A percentile compares a stretch with the other conserved stretches of the same genome.
phyloP scores from a whole-genome alignment of 2,329 filamentous ascomycete species.

The Teratosphaeriaceae sp. region DNA sequence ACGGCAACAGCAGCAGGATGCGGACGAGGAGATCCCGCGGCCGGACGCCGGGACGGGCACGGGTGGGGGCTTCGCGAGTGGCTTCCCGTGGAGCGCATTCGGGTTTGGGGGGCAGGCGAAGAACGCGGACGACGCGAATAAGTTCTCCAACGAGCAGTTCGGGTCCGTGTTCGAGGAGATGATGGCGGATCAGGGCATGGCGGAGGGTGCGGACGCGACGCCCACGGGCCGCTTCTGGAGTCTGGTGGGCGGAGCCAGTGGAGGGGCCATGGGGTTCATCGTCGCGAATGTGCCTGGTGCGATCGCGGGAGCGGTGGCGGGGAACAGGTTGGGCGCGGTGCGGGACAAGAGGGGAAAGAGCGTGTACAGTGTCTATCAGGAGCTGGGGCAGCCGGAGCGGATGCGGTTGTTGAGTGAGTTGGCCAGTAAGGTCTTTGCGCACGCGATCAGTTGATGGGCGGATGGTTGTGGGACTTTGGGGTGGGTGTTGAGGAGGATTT shows the following conservation, averaged over 20 bases:
- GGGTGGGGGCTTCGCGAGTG: conserved; percentile 31
- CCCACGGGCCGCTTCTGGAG: conserved; percentile 78
- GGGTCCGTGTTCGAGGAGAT: conserved; percentile 57
- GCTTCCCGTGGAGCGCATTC: conserved; percentile 73
- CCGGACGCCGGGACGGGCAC: conserved; percentile 29
- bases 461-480: not conserved
- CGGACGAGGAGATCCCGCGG: conserved; percentile 46
- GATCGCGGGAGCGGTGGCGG: conserved; percentile 83
- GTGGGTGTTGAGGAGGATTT: not conserved
- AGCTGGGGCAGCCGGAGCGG: conserved; percentile 76
- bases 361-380: conserved; percentile 86
- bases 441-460: conserved; percentile 52
- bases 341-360: conserved; percentile 90
- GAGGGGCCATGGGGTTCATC: conserved; percentile 89
- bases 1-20: conserved; percentile 28
- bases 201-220: conserved; percentile 55
- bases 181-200: conserved; percentile 56
- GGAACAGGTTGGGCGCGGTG: conserved; percentile 84
- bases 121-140: conserved; percentile 37
- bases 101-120: conserved; percentile 43
- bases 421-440: conserved; percentile 79
- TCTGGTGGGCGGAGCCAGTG: conserved; percentile 75
- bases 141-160: conserved; percentile 71
- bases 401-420: conserved; percentile 75
- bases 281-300: conserved; percentile 86